phyloP scores from a whole-genome alignment of 495 filamentous ascomycete genomes.

The Penicillium maclennaniae region DNA sequence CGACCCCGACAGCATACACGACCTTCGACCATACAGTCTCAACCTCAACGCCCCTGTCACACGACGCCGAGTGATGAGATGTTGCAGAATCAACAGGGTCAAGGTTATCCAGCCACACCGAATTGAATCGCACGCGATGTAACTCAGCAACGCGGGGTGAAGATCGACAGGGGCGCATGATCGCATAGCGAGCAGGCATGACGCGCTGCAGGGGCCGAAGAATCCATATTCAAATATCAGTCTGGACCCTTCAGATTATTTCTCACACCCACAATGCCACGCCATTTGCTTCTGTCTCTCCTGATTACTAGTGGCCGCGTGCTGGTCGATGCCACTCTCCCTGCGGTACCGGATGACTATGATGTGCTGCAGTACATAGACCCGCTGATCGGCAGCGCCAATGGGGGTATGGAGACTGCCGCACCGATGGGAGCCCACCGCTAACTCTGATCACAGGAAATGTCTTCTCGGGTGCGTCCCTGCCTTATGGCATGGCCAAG shows the following conservation, averaged over 20 bases:
- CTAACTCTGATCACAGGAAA: constrained; percentile 34
- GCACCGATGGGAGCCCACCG: background rate
- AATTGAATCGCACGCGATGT: background rate
- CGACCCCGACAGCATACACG: background rate
- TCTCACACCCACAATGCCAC: constrained; percentile 11
- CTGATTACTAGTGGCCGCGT: constrained; percentile 15
- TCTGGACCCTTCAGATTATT: background rate
- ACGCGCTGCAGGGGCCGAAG: constrained; percentile 7
- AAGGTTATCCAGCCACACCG: too few relatives aligned
- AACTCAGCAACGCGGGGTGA: background rate
- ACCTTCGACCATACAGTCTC: background rate
- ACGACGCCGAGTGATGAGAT: background rate
- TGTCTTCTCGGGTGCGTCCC: constrained; percentile 71
- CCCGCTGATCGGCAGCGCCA: constrained; percentile 56
- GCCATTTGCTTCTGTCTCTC: constrained; percentile 12
- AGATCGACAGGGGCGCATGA: background rate
- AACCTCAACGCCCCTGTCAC: background rate
- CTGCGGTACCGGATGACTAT: constrained; percentile 24
- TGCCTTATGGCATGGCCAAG: constrained; percentile 76
- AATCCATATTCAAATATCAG: constrained; percentile 20
- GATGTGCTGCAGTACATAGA: constrained; percentile 50
- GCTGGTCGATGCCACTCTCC: constrained; percentile 12
- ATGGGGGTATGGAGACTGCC: constrained; percentile 46
- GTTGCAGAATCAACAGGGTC: background rate
- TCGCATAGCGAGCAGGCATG: constrained; percentile 2